phyloP scores from a whole-genome alignment of 164 flowering plant species.

The Kingdonia uniflora region DNA sequence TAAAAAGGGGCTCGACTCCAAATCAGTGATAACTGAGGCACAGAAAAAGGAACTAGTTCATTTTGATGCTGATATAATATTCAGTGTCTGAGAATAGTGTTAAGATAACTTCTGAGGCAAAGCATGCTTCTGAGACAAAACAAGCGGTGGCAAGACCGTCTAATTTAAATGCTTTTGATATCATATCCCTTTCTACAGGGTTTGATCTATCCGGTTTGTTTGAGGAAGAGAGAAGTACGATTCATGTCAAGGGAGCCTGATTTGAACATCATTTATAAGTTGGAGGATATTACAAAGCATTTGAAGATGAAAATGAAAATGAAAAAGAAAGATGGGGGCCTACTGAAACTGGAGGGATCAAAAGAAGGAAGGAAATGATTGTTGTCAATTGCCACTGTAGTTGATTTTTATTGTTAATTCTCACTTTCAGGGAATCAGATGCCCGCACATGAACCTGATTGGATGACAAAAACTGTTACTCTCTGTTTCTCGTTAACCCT shows the following conservation, averaged over 20 bases:
- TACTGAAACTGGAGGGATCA: no score
- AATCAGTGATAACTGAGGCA: constrained; percentile 8
- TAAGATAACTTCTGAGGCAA: no score
- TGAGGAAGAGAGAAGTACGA: constrained; percentile 31
- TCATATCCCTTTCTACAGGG: no score
- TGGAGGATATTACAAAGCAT: constrained; percentile 45
- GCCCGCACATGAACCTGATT: no score
- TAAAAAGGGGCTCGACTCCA: constrained; percentile 39
- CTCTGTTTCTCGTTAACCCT: no score
- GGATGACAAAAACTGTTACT: no score
- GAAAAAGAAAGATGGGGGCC: constrained; percentile 41
- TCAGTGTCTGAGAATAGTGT: constrained; percentile 10
- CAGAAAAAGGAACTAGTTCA: constrained; percentile 13
- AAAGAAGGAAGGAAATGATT: no score
- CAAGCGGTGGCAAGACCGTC: constrained; percentile 33
- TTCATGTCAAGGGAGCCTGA: constrained; percentile 53
- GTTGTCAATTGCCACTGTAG: no score
- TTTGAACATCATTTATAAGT: constrained; percentile 46
- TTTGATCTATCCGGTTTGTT: no score
- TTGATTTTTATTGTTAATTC: no score
- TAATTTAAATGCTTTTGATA: no score
- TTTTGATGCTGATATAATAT: constrained; percentile 13
- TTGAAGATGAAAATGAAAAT: constrained; percentile 40
- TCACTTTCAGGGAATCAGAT: no score
- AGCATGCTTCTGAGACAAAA: constrained; percentile 19